Conservation (phyloP, 176 grass and related monocot species). For the Hordeum vulgare region MorexV3_pseudomolecules_assembly NC_058523.1:555268035-555268534, state of each 20-base stretch:
- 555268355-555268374: constrained; percentile 57
- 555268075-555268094: constrained; percentile 88
- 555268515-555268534: background rate
- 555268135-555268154: constrained; percentile 81
- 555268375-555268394: constrained; percentile 52
- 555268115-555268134: constrained; percentile 79
- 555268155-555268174: constrained; percentile 87
- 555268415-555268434: constrained; percentile 50
- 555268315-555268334: constrained; percentile 44
- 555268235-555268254: constrained; percentile 94
- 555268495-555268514: background rate
- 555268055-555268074: constrained; percentile 56
- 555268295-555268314: constrained; percentile 27
- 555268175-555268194: constrained; percentile 88
- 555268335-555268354: background rate
- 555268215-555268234: constrained; percentile 78
- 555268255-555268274: constrained; percentile 92
- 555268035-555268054: constrained; percentile 80
- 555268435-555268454: constrained; percentile 30
- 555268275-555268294: constrained; percentile 77
- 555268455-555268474: constrained; percentile 61
- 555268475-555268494: constrained; percentile 56
- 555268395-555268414: constrained; percentile 54
- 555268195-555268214: constrained; percentile 73
- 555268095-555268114: constrained; percentile 90